phyloP scores from a whole-genome alignment of 2,329 filamentous ascomycete species.

The Aspergillus novoparasiticus region DNA sequence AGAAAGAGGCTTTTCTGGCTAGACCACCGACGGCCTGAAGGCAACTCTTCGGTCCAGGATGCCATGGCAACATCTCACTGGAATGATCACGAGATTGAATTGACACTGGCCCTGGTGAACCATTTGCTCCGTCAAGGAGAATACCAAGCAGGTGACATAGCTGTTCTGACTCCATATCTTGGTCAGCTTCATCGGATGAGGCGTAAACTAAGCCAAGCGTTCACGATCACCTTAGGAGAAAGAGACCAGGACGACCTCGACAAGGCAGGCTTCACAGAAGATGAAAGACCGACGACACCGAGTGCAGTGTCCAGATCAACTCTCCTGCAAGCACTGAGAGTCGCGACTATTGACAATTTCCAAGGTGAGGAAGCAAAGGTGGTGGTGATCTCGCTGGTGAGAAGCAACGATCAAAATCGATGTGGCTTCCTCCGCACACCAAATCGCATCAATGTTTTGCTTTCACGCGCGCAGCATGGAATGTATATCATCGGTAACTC shows the following conservation, averaged over 20 bases:
- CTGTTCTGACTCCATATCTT: slow-evolving; percentile 66
- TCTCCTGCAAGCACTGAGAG: slow-evolving; percentile 53
- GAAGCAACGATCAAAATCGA: slow-evolving; percentile 63
- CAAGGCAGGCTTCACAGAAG: slow-evolving; percentile 38
- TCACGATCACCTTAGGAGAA: slow-evolving; percentile 67
- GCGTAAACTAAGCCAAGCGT: slow-evolving; percentile 42
- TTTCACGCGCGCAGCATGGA: slow-evolving; percentile 68
- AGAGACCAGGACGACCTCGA: slow-evolving; percentile 60
- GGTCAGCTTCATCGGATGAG: slow-evolving; percentile 55
- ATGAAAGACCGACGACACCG: slow-evolving; percentile 20
- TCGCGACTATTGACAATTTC: slow-evolving; percentile 74
- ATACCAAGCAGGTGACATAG: slow-evolving; percentile 65
- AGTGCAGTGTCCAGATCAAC: slow-evolving; percentile 40
- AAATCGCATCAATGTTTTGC: slow-evolving; percentile 70
- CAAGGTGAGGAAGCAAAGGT: slow-evolving; percentile 76
- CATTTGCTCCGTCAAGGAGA: slow-evolving; percentile 67
- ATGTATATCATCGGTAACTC: slow-evolving; percentile 73
- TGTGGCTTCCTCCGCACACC: slow-evolving; percentile 67
- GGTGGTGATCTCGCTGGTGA: slow-evolving; percentile 69
- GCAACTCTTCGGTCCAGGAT: slow-evolving; percentile 24
- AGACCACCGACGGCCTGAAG: slow-evolving; percentile 51
- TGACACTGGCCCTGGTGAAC: slow-evolving; percentile 63
- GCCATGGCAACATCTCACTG: slow-evolving; percentile 45
- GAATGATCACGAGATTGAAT: slow-evolving; percentile 61
- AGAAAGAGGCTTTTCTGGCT: slow-evolving; percentile 55